Base-by-base conservation (phyloP, 176 grass and related monocot genomes). In the Zizania latifolia region DNA sequence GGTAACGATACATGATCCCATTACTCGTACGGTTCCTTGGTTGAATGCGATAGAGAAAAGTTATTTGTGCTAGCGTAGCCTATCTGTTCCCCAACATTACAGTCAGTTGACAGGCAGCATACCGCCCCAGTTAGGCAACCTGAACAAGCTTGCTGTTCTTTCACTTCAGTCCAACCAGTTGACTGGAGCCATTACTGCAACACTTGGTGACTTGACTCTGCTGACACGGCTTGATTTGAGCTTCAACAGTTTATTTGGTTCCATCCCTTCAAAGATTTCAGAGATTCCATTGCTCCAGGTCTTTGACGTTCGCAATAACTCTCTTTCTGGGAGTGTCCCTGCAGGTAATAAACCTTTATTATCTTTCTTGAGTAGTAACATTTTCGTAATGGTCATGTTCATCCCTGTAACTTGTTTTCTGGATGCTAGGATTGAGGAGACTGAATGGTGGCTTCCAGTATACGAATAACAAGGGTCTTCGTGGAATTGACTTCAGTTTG, bases 141-240 rank as follows among this genome's bases (percentile, higher is more conserved):
- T 99, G 63, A 94, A 90, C 57, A 94, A 94, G 37, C 89, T 99
- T 21, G 44, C 62, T 7, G 86, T 99, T 78, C 89, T 99, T 22
- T 76, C 89, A 27, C 60, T 99, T 41, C 91, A 99, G 77, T 99
- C 86, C 4, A 99, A 99, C 78, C 81, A 78, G 39, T 62, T 99
- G 55, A 92, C 76, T 13, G 95, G 95, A 83, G 95, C 95, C 32
- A 94, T 99, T 72, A 91, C 95, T 0, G 95, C 95, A 50, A 92
- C 86, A 19, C 68, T 99, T 4, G 95, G 84, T 39, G 85, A 88
- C 65, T 39, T 99, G 34, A 68, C 79, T 7, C 79, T 65, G 69
- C 61, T 99, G 68, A 84, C 76, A 62, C 78, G 95, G 68, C 84
- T 94, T 62, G 89, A 94, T 77, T 88, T 99, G 76, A 99, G 95